Percentiles rank a stretch among this genome's conserved stretches.
These are phyloP conservation scores for Aspergillus japonicus DNA, from an alignment of 2,329 filamentous ascomycete species.

Conservation along the genomic window DNA sequence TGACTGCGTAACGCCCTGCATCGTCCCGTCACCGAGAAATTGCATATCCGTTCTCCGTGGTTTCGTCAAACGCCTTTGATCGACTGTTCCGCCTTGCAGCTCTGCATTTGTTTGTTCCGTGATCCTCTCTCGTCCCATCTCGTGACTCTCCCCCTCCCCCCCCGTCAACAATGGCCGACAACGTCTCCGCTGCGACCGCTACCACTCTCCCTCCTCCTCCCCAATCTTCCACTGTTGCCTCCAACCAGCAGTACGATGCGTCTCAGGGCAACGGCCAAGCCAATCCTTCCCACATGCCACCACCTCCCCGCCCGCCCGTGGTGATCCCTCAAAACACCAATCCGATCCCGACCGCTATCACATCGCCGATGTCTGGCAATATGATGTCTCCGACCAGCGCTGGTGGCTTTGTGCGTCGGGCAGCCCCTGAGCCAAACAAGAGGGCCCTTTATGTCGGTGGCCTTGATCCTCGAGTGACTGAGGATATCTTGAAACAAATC, in stretches of 20 bases:
- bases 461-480: constrained; percentile 89
- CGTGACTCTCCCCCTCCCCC: constrained; percentile 14
- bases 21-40: constrained; percentile 23
- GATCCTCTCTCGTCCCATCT: constrained; percentile 21
- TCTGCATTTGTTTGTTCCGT: constrained; percentile 20
- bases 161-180: constrained; percentile 70
- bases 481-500: constrained; percentile 94
- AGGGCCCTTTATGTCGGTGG: constrained; percentile 94
- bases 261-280: constrained; percentile 67
- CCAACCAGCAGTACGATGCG: constrained; percentile 70
- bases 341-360: constrained; percentile 88
- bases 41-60: constrained; percentile 16
- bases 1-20: constrained; percentile 28
- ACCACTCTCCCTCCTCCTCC: constrained; percentile 69
- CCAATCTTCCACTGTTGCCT: constrained; percentile 66
- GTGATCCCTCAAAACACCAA: constrained; percentile 95
- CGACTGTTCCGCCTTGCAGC: constrained; percentile 24
- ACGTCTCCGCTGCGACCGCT: constrained; percentile 60
- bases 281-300: constrained; percentile 77
- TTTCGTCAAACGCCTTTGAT: constrained; percentile 14
- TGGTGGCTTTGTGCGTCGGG: constrained; percentile 78
- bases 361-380: constrained; percentile 74
- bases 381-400: constrained; percentile 84
- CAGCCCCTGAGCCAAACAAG: constrained; percentile 97
- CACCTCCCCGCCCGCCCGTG: constrained; percentile 77